Conservation (phyloP, 2,329 filamentous ascomycete species). For the Neonectria magnoliae region DNA sequence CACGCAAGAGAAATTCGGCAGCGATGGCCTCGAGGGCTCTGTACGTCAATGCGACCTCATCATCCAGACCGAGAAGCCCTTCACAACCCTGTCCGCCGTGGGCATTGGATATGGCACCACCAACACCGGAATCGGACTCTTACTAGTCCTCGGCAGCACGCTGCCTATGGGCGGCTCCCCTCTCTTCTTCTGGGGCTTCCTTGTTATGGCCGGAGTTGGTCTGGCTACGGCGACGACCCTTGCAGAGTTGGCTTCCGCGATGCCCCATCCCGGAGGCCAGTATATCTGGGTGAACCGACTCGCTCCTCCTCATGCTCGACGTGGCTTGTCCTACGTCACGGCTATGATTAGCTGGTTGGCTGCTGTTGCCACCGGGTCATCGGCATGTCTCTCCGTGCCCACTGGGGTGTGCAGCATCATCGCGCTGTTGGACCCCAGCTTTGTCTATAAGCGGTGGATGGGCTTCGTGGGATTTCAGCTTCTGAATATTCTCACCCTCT, state of each 20-base stretch:
- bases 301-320: conserved; percentile 24
- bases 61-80: conserved; percentile 45
- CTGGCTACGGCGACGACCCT: conserved; percentile 41
- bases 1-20: conserved; percentile 11
- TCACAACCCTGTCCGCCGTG: conserved; percentile 41
- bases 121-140: conserved; percentile 38
- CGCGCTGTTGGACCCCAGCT: conserved; percentile 34
- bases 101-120: conserved; percentile 42
- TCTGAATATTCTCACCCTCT: conserved; percentile 36
- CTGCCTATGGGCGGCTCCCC: conserved; percentile 38
- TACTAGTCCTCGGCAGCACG: conserved; percentile 36
- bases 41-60: conserved; percentile 30
- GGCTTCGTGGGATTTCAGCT: conserved; percentile 41
- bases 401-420: conserved; percentile 36
- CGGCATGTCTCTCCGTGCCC: conserved; percentile 39
- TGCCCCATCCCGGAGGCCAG: conserved; percentile 44
- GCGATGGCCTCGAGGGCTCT: conserved; percentile 9
- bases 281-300: conserved; percentile 42
- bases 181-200: conserved; percentile 42
- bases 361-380: conserved; percentile 39
- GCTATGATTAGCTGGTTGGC: conserved; percentile 42
- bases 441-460: conserved; percentile 42
- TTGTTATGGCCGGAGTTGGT: conserved; percentile 37
- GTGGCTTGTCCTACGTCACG: conserved; percentile 39
- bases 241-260: conserved; percentile 43